phyloP scores from a whole-genome alignment of 2,329 filamentous ascomycete species.

The Botryotinia convoluta region DNA sequence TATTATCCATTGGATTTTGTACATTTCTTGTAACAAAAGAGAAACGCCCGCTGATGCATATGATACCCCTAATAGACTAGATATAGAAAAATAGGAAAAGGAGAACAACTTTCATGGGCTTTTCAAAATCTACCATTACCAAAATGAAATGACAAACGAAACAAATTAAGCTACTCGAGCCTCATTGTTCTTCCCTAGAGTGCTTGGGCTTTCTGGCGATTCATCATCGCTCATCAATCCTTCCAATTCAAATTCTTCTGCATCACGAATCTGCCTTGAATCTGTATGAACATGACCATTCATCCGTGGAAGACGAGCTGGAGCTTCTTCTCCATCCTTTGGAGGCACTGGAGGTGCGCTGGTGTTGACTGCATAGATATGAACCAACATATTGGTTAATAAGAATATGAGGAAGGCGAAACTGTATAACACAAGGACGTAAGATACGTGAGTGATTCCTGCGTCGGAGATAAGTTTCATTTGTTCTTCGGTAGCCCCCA shows the following conservation, averaged over 20 bases:
- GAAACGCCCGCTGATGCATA: conserved; percentile 13
- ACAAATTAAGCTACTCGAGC: conserved; percentile 29
- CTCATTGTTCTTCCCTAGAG: conserved; percentile 47
- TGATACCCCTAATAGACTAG: conserved; percentile 17
- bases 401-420: conserved; percentile 88
- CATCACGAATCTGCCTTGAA: conserved; percentile 66
- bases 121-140: conserved; percentile 7
- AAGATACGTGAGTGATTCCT: conserved; percentile 83
- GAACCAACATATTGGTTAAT: conserved; percentile 81
- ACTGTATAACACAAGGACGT: conserved; percentile 88
- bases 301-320: conserved; percentile 29
- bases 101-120: background rate
- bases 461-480: conserved; percentile 74
- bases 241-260: conserved; percentile 90
- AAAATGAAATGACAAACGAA: conserved; percentile 15
- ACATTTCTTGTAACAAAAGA: conserved; percentile 12
- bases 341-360: conserved; percentile 39
- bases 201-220: conserved; percentile 53
- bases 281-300: conserved; percentile 43
- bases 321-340: conserved; percentile 34
- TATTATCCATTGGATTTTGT: background rate
- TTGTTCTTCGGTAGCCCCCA: conserved; percentile 96
- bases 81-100: background rate
- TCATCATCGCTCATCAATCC: conserved; percentile 89
- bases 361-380: conserved; percentile 69